Conservation (phyloP, 1,139 yeast genomes). For the Suhomyces bribrorum region DNA sequence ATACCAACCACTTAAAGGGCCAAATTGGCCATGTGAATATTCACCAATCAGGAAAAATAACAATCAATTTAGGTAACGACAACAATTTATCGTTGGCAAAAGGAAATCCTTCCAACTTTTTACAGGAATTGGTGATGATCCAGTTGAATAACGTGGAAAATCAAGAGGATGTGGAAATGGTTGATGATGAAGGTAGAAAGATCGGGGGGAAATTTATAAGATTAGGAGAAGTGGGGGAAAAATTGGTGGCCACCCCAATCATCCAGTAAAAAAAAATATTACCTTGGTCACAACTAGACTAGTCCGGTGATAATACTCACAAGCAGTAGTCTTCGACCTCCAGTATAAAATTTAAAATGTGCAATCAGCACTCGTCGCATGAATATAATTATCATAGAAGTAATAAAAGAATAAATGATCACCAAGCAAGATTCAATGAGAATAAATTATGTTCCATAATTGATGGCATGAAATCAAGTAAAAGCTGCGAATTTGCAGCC, state of each 20-base stretch:
- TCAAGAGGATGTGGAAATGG: constrained; percentile 29
- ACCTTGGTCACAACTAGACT: too few species aligned
- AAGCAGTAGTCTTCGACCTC: too few species aligned
- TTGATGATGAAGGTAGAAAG: constrained; percentile 39
- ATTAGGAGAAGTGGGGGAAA: constrained; percentile 63
- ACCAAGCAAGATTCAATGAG: background rate
- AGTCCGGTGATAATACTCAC: too few species aligned
- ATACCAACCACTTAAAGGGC: constrained; percentile 37
- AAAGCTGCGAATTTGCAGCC: too few species aligned
- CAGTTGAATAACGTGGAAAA: constrained; percentile 27
- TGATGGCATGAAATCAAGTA: background rate
- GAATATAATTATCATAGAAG: background rate
- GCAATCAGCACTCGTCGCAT: background rate
- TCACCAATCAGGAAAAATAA: constrained; percentile 78
- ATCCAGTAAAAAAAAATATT: constrained; percentile 6
- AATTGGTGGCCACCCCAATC: constrained; percentile 55
- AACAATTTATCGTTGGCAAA: constrained; percentile 66
- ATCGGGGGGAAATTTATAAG: constrained; percentile 47
- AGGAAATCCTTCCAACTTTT: constrained; percentile 72
- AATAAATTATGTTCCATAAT: background rate
- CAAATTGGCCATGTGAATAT: constrained; percentile 69
- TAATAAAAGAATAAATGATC: too few species aligned
- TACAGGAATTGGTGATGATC: constrained; percentile 73
- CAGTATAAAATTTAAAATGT: too few species aligned
- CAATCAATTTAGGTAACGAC: constrained; percentile 69